Evolutionary conservation across 2,329 filamentous ascomycete genomes (phyloP), one percentile per base, ranked within the genome.

Genomic region (Verticillium nubilum): DNA sequence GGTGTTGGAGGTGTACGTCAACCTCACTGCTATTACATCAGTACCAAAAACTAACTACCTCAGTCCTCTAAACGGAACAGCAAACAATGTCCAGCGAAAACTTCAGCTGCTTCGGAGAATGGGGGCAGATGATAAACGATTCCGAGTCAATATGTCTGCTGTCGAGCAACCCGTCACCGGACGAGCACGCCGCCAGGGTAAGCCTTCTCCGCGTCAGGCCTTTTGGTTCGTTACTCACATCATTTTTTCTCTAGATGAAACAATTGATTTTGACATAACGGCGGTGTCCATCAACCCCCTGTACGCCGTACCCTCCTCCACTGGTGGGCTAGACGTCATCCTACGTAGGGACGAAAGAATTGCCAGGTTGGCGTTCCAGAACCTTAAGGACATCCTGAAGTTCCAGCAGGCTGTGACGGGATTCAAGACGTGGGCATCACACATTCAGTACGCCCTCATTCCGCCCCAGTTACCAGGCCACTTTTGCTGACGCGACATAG

Each of bases 321-420:
- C 59, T 60, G 62, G 63, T 0, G 58, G 60, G 9, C 61, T 62
- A n/a, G 71, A 73, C 29, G 65, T 73, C 25, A 66, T 73, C 13
- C 58, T 73, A 23, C 58, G 64, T 2, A 64, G 68, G 12, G 68
- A 72, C 23, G 69, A 73, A 55, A 64, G 69, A 35, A 70, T 72
- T 25, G 69, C 70, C 25, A 65, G 66, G 17, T 60, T 73, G 17
- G 58, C 65, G 1, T 73, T 73, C 19, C 63, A 59, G 1, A 61
- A 63, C 5, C 61, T 64, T 23, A 66, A 65, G 15, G 66, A 71
- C 33, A 62, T 68, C 23, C 58, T 72, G 2, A 69, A 66, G 52
- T 73, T 73, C 23, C 71, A 73, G 33, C 71, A 73, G 53, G 71
- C 68, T 3, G 57, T 73, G 10, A 73, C 69, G 5, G 70, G 71